Percentiles rank a stretch among this genome's conserved stretches.
Conservation (phyloP, 768 basidiomycete species). For the Boletus eberwhitei region DNA sequence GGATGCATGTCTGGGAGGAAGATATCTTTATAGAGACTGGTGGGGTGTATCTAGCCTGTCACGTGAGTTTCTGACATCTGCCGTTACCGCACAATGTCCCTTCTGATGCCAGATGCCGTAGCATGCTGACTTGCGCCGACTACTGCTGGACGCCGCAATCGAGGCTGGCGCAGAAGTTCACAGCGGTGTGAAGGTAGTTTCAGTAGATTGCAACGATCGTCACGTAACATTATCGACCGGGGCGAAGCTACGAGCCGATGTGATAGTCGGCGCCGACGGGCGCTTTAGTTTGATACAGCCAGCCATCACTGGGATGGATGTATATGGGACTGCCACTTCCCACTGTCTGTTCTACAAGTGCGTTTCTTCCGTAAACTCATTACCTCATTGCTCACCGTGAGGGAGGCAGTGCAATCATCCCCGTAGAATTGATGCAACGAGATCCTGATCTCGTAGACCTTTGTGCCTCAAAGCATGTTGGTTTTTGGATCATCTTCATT, state of each 20-base stretch:
- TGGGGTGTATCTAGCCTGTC: slow-evolving; percentile 47
- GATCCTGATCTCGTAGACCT: slow-evolving; percentile 40
- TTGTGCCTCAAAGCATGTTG: slow-evolving; percentile 18
- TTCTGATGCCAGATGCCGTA: slow-evolving; percentile 20
- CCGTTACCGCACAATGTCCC: neutral
- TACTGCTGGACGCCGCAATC: slow-evolving; percentile 46
- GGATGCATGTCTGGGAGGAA: slow-evolving; percentile 45
- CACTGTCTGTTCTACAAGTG: slow-evolving; percentile 45
- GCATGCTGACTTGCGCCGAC: slow-evolving; percentile 50
- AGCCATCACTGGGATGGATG: slow-evolving; percentile 32
- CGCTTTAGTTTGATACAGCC: slow-evolving; percentile 40
- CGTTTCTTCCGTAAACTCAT: slow-evolving; percentile 4
- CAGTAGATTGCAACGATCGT: slow-evolving; percentile 31
- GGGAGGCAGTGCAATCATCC: slow-evolving; percentile 37
- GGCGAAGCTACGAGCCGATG: slow-evolving; percentile 43
- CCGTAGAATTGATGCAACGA: slow-evolving; percentile 36
- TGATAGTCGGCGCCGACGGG: slow-evolving; percentile 63
- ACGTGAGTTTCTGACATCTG: slow-evolving; percentile 33
- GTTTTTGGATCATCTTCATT: neutral
- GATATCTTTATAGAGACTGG: slow-evolving; percentile 47
- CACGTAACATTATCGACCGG: slow-evolving; percentile 41
- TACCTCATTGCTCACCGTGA: neutral
- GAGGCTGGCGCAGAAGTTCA: slow-evolving; percentile 47
- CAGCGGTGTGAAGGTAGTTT: slow-evolving; percentile 39
- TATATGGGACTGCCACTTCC: slow-evolving; percentile 24